Base-by-base conservation (phyloP, 1,139 yeast genomes). In the Meyerozyma athensensis region DNA sequence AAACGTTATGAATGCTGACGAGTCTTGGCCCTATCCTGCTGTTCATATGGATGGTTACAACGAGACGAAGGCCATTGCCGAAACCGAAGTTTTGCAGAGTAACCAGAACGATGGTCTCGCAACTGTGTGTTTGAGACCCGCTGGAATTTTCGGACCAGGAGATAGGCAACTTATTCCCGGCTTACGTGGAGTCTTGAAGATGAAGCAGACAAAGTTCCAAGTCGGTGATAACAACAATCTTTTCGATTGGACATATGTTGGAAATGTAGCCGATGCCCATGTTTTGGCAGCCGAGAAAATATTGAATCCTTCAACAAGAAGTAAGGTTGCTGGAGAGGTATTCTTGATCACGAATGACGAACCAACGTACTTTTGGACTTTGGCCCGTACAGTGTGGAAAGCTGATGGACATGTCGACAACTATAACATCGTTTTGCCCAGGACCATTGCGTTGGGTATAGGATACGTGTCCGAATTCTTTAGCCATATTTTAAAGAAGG, bases 71-170 rank as follows among this genome's bases (percentile, higher is more conserved):
- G 97, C 96, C 9, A 73, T 74, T 42, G 99, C 97, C 1, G 99
- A 94, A 61, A 74, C 72, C 20, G 75, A 81, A 59, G 96, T 90
- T 2, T 69, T 90, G 55, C 65, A 73, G 26, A 86, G 95, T 14
- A 81, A 86, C 55, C 72, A 68, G 48, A 59, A 65, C 1, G 65
- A 68, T n/a, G 72, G 72, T 6, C 75, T 86, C 42, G 61, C 71
- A 36, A 92, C 98, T 0, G 83, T 86, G 30, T 90, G 97, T 5
- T 64, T 94, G 39, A 78, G 99, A 47, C 98, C 98, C 2, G 97
- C 98, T 0, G 99, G 98, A 26, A 89, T 94, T 36, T 92, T 94
- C 65, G 99, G 98, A 5, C 98, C 98, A 4, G 98, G 98, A 33
- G 98, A 94, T 60, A 78, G 98, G 44, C 99, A 94, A 59, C 68